A percentile compares a stretch with the other conserved stretches of the same genome.
Conservation (phyloP, 371 early-diverging fungal genomes). For the Syncephalastrum sp. region DNA sequence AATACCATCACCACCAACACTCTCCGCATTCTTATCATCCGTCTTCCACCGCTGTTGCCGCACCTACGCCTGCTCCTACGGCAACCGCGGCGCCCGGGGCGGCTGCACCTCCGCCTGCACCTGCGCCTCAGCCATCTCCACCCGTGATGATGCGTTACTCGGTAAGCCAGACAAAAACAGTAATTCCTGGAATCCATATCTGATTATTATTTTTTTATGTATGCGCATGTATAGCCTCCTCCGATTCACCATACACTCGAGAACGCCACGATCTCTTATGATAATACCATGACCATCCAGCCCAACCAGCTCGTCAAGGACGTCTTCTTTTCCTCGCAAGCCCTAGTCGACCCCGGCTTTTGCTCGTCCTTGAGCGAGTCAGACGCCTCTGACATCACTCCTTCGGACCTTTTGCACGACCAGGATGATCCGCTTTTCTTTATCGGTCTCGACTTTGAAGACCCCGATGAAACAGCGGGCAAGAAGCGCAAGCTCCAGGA, state of each 20-base stretch:
- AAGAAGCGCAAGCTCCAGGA: slow-evolving; percentile 1
- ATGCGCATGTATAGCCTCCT: slow-evolving; percentile 1
- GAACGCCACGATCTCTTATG: slow-evolving; percentile 50
- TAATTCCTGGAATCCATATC: too few species aligned
- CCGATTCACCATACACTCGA: slow-evolving; percentile 52
- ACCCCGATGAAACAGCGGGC: slow-evolving; percentile 4
- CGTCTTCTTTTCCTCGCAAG: slow-evolving; percentile 43
- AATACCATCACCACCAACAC: too few species aligned
- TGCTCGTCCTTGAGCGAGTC: slow-evolving; percentile 31
- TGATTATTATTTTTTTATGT: too few species aligned
- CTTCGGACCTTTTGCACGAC: slow-evolving; percentile 27
- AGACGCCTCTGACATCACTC: slow-evolving; percentile 20
- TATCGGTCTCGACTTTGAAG: slow-evolving; percentile 21
- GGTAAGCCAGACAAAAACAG: too few species aligned
- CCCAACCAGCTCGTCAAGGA: slow-evolving; percentile 42
- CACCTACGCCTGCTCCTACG: neutral
- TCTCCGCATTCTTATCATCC: slow-evolving; percentile 2
- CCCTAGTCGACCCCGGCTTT: slow-evolving; percentile 21
- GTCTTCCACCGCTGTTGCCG: slow-evolving; percentile 2
- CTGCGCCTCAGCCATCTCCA: too few species aligned
- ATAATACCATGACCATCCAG: slow-evolving; percentile 23
- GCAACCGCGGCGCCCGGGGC: too few species aligned
- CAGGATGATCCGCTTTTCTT: slow-evolving; percentile 27
- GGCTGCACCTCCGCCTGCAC: too few species aligned
- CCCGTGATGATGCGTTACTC: too few species aligned